Evolutionary conservation across 345 rosid genomes (phyloP).

Genomic region (Syzygium jambos): DNA sequence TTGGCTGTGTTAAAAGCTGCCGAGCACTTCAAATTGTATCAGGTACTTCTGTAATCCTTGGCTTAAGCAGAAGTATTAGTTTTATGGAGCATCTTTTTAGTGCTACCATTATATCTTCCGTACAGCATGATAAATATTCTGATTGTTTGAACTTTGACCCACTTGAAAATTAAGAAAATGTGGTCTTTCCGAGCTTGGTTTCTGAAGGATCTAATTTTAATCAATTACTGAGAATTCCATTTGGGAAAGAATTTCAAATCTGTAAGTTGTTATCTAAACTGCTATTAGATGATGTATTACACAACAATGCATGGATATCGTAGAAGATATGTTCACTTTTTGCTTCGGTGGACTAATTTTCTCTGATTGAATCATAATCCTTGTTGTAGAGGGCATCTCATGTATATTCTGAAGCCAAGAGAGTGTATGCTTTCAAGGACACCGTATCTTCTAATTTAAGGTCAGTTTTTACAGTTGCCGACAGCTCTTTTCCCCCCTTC

Average conservation of each 20-base stretch:
- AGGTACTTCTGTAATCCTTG: conserved; percentile 31
- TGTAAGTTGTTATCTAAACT: neutral
- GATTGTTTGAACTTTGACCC: neutral
- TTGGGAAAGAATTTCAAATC: neutral
- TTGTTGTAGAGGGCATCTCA: conserved; percentile 75
- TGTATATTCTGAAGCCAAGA: conserved; percentile 81
- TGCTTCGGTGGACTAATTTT: neutral
- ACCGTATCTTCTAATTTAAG: conserved; percentile 57
- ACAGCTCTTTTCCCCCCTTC: neutral
- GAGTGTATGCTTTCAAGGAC: conserved; percentile 86
- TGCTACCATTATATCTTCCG: neutral
- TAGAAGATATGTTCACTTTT: neutral
- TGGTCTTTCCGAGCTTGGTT: neutral
- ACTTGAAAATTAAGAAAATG: neutral
- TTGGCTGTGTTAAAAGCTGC: conserved; percentile 80
- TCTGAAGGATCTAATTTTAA: neutral
- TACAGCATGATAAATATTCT: neutral
- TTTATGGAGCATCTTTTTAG: neutral
- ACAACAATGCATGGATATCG: neutral
- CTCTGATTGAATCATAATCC: neutral
- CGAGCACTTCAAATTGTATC: conserved; percentile 67
- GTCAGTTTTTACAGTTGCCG: conserved; percentile 12
- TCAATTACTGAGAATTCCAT: neutral
- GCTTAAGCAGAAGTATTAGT: neutral
- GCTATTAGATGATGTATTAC: neutral